A percentile compares a stretch with the other conserved stretches of the same genome.
phyloP scores from a whole-genome alignment of 306 rosid species.

The Malus asiatica region DNA sequence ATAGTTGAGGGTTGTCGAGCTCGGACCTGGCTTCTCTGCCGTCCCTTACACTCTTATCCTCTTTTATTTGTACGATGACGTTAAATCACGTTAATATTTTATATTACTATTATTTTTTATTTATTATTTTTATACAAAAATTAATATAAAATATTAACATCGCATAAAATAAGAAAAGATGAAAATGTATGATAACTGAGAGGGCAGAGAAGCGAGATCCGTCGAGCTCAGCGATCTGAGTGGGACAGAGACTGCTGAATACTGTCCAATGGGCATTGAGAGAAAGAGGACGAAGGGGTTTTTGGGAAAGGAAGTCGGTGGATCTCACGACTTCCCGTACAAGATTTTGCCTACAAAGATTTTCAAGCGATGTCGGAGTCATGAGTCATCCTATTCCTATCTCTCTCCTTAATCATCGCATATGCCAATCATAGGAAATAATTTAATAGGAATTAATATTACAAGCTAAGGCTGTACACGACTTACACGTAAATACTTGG shows the following conservation, averaged over 20 bases:
- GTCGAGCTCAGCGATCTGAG: background rate
- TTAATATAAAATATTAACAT: too few relatives aligned
- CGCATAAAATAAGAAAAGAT: too few relatives aligned
- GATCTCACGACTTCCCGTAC: background rate
- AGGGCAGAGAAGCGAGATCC: accelerated
- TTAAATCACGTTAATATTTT: too few relatives aligned
- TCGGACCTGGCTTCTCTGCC: background rate
- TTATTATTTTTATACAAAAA: too few relatives aligned
- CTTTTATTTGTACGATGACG: too few relatives aligned
- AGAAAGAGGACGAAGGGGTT: background rate
- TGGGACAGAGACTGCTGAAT: background rate
- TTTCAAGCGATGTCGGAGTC: background rate
- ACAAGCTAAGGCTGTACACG: background rate
- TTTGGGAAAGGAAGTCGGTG: background rate
- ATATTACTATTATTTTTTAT: too few relatives aligned
- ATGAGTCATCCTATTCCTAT: background rate
- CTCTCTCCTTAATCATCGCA: background rate
- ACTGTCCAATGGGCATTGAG: background rate
- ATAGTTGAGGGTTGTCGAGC: background rate
- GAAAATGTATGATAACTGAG: too few relatives aligned
- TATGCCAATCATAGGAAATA: background rate
- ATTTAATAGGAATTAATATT: too few relatives aligned
- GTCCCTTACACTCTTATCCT: too few relatives aligned
- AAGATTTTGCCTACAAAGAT: background rate
- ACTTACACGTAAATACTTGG: too few relatives aligned